Evolutionary conservation across 1,139 yeast genomes (phyloP), one percentile per base, ranked within the genome.

Genomic region (Arxiozyma bovina): DNA sequence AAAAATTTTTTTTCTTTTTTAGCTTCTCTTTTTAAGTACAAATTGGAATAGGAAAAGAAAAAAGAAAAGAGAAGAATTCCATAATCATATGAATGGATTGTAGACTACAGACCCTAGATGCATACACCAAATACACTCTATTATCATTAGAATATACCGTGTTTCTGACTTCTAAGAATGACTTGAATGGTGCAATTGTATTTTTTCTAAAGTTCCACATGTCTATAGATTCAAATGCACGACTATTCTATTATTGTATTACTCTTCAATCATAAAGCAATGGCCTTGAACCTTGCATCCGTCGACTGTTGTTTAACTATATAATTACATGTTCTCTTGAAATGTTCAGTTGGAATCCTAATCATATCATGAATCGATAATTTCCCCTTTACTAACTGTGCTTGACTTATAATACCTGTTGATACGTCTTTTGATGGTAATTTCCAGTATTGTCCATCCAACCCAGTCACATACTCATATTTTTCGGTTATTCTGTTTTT

Each of bases 401-500:
- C 48, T 18, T n/a, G 17, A n/a, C 40, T 20, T 17, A 45, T 20
- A 4, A 45, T 6, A 1, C 42, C 48, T 30, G 48, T 23, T 6
- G 41, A 30, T 4, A 8, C 18, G 18, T 27, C 18, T 4, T 30
- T 30, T 17, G 42, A 18, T n/a, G 48, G 25, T 30, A 60, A 49
- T 42, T 62, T 59, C 42, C 65, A 60, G 51, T 59, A 64, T 5
- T 63, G 51, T 9, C 70, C 70, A 51, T 66, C 70, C 20, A 57
- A 52, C 2, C 68, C 67, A 21, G 65, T 61, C 25, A 60, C 60
- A 50, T 50, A 50, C 15, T 43, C 22, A 23, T 12, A 34, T 15
- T 9, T 15, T 34, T 34, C 40, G 8, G 6, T 15, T 34, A 15
- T 21, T 15, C 27, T 6, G 43, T 11, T 40, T 5, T 50, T 55